Base-by-base conservation (phyloP, 495 filamentous ascomycete species). In the Poronia punctata region DNA sequence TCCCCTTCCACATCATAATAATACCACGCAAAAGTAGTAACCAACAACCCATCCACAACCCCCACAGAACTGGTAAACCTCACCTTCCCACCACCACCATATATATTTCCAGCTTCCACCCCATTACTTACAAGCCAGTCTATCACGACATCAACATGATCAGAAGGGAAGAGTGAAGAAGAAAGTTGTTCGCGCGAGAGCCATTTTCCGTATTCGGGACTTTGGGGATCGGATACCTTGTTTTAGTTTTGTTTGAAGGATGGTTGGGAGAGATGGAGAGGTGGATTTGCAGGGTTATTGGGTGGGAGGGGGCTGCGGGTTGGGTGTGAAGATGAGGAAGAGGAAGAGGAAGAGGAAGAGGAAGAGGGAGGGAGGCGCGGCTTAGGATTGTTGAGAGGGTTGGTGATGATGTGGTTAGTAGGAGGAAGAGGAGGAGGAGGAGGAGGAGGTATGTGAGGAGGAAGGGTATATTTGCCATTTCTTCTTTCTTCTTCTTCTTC, bases 161-260 rank as follows among this genome's bases (percentile, higher is more conserved):
- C 49, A 0, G 66, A 61, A 4, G 71, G 61, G 0, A 68, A 65
- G 25, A 75, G 71, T 26, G 65, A 56, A 4, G 59, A 46, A 5
- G 68, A 65, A 2, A 77, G 41, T 23, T 74, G 64, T 2, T 70
- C 57, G 16, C 56, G 56, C 17, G 67, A 62, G 43, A 77, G 49
- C 52, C 68, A 70, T 40, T 70, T 55, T n/a, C 75, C 74, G 45
- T 79, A 79, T 36, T 60, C 53, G 1, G 60, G 51, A 18, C 64
- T 46, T 4, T 68, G 67, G 1, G 75, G 75, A 3, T 71, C 75
- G 0, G 75, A 74, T n/a, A 79, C 55, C n/a, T 68, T 59, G n/a
- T 11, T 62, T 45, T 44, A 78, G 52, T 21, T 60, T 67, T 14
- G 64, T 55, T 52, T 72, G 65, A 5, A 79, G 54, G 37, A 67